Evolutionary conservation across 1,139 yeast species (phyloP).

Genomic region (Yamadazyma conglobata): DNA sequence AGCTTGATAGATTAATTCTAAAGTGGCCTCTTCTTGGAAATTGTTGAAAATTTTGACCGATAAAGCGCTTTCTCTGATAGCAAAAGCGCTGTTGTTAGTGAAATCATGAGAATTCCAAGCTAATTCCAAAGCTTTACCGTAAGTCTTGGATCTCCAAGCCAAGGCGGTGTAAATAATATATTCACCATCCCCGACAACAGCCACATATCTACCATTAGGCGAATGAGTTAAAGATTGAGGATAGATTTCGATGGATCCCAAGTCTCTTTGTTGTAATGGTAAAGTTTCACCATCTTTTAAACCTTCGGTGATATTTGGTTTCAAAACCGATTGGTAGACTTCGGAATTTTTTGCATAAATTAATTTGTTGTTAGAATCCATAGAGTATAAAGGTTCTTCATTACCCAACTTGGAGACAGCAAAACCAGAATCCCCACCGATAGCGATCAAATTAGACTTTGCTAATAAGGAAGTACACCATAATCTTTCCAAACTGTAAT

Average conservation of each 20-base stretch:
- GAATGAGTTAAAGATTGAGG: constrained; percentile 87
- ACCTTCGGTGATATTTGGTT: constrained; percentile 59
- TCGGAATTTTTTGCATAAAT: constrained; percentile 91
- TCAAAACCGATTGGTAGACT: constrained; percentile 78
- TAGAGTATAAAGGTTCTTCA: constrained; percentile 89
- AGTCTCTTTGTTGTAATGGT: constrained; percentile 75
- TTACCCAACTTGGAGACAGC: constrained; percentile 84
- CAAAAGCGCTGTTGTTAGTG: constrained; percentile 69
- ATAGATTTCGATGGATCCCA: constrained; percentile 88
- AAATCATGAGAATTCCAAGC: constrained; percentile 86
- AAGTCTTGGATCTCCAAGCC: constrained; percentile 96
- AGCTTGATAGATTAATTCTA: constrained; percentile 70
- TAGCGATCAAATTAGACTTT: constrained; percentile 75
- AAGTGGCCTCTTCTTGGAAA: constrained; percentile 70
- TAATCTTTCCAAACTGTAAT: constrained; percentile 89
- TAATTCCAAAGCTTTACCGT: constrained; percentile 87
- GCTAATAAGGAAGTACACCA: constrained; percentile 90
- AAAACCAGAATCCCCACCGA: constrained; percentile 94
- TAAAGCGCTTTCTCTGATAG: constrained; percentile 69
- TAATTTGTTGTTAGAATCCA: constrained; percentile 90
- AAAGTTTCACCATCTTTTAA: constrained; percentile 79
- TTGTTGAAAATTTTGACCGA: constrained; percentile 73
- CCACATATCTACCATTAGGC: constrained; percentile 95
- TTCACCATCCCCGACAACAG: constrained; percentile 98
- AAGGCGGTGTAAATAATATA: constrained; percentile 93